Percentiles rank a stretch among this genome's conserved stretches.
phyloP scores from a whole-genome alignment of 2,329 filamentous ascomycete species.

The Claviceps capensis region DNA sequence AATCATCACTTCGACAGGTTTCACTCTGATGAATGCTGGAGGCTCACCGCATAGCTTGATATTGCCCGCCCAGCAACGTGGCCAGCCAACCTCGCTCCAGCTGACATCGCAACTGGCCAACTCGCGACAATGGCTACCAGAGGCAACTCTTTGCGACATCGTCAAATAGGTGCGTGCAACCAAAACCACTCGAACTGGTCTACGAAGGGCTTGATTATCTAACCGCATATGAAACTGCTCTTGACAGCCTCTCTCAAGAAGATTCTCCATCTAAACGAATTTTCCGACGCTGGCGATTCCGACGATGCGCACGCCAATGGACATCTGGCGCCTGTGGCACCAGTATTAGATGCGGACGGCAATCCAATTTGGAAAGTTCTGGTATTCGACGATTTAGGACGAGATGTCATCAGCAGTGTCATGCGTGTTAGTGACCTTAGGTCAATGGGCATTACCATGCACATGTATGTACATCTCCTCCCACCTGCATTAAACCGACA shows the following conservation, averaged over 20 bases:
- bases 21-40: not conserved
- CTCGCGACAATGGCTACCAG: slow-evolving; percentile 29
- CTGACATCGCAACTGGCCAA: not conserved
- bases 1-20: not conserved
- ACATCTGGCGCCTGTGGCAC: slow-evolving; percentile 53
- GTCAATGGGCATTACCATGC: slow-evolving; percentile 90
- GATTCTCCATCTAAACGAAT: slow-evolving; percentile 87
- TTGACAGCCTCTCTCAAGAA: slow-evolving; percentile 74
- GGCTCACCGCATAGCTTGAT: not conserved
- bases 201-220: not conserved
- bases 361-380: slow-evolving; percentile 97
- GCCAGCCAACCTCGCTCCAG: not conserved
- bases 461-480: slow-evolving; percentile 48
- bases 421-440: slow-evolving; percentile 86
- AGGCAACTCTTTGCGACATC: slow-evolving; percentile 34
- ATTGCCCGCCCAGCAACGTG: not conserved
- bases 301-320: slow-evolving; percentile 53
- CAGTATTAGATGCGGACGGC: slow-evolving; percentile 72
- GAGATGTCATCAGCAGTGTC: slow-evolving; percentile 95
- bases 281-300: slow-evolving; percentile 41
- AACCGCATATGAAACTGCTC: not conserved
- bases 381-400: slow-evolving; percentile 81
- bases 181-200: not conserved
- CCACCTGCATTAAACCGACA: not conserved
- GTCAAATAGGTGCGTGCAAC: slow-evolving; percentile 30